phyloP scores from a whole-genome alignment of 2,329 filamentous ascomycete genomes.

The Apiospora saccharicola region DNA sequence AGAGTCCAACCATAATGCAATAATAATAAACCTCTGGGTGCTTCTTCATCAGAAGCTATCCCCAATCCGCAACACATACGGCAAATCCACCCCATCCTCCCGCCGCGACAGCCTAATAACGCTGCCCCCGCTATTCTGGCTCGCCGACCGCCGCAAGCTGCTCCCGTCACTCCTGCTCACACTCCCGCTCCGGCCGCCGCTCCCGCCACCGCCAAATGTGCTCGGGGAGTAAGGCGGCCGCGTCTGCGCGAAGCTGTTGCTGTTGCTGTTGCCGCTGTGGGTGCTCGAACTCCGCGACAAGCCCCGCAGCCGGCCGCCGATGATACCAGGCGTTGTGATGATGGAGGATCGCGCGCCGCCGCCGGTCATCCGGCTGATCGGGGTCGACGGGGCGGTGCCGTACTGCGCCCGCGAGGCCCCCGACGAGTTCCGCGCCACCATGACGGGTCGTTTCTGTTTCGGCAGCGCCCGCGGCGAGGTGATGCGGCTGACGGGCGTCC shows the following conservation, averaged over 20 bases:
- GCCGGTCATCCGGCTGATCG: constrained; percentile 46
- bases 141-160: constrained; percentile 49
- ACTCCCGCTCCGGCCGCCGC: constrained; percentile 30
- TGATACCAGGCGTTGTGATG: not conserved
- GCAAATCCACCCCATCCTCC: constrained; percentile 42
- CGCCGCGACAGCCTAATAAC: constrained; percentile 57
- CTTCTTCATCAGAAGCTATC: constrained; percentile 31
- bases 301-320: not conserved
- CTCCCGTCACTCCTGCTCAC: not conserved
- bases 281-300: constrained; percentile 35
- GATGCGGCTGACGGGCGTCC: constrained; percentile 40
- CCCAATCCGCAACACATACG: constrained; percentile 44
- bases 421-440: constrained; percentile 50
- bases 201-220: constrained; percentile 46
- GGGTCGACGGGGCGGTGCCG: constrained; percentile 62
- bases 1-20: too few species aligned
- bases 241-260: constrained; percentile 50
- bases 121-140: constrained; percentile 38
- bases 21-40: not conserved
- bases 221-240: constrained; percentile 47
- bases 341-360: constrained; percentile 24
- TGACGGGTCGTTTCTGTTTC: constrained; percentile 33
- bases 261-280: constrained; percentile 35
- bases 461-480: constrained; percentile 37
- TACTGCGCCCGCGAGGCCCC: constrained; percentile 51